Evolutionary conservation across 2,329 filamentous ascomycete species (phyloP).

Genomic region (Neonectria faginata): DNA sequence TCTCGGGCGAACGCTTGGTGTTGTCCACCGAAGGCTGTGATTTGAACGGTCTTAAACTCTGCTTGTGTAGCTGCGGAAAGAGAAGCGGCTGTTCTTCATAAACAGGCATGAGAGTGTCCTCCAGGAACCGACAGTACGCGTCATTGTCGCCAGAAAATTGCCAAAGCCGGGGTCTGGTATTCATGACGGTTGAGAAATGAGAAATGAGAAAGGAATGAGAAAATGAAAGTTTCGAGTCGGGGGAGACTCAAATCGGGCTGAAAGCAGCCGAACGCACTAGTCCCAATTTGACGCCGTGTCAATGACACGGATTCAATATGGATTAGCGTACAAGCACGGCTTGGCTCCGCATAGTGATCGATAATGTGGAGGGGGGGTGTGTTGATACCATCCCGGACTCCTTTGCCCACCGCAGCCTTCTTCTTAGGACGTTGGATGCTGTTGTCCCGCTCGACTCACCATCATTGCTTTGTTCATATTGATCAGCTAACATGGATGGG

Average conservation of each 20-base stretch:
- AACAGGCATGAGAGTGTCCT: no score
- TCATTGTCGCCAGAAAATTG: no score
- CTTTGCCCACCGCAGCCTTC: not conserved
- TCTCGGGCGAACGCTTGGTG: no score
- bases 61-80: no score
- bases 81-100: no score
- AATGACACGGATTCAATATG: not conserved
- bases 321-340: not conserved
- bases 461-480: not conserved
- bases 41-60: no score
- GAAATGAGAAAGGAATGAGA: no score
- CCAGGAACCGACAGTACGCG: no score
- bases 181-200: no score
- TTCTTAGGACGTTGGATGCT: not conserved
- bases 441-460: not conserved
- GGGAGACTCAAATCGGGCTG: not conserved
- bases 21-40: no score
- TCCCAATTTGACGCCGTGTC: not conserved
- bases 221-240: not conserved
- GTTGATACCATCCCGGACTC: conserved; percentile 1
- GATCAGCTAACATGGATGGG: not conserved
- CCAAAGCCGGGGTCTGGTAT: no score
- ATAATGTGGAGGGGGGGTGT: not conserved
- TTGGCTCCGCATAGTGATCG: not conserved
- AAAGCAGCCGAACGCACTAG: not conserved